phyloP scores from a whole-genome alignment of 257 asterid genomes.

The Euphrasia confusa region DNA sequence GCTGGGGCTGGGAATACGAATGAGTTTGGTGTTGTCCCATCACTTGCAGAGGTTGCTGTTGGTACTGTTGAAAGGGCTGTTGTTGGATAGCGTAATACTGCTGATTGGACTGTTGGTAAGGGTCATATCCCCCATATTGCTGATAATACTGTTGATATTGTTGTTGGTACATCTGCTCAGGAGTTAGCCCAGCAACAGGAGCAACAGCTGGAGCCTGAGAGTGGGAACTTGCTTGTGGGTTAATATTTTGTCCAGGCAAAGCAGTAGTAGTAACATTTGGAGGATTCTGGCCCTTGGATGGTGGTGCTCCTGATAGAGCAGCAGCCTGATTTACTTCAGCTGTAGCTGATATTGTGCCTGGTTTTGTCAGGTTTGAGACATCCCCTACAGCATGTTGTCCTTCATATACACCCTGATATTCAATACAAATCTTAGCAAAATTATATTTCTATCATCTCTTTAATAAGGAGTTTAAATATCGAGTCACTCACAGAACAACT shows the following conservation, averaged over 20 bases:
- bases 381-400: slow-evolving; percentile 51
- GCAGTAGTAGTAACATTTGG: slow-evolving; percentile 41
- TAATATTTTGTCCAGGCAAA: slow-evolving; percentile 51
- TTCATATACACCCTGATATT: slow-evolving; percentile 63
- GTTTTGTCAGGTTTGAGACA: slow-evolving; percentile 32
- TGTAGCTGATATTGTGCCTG: slow-evolving; percentile 40
- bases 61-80: slow-evolving; percentile 52
- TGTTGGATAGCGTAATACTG: slow-evolving; percentile 63
- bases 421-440: slow-evolving; percentile 6
- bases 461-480: slow-evolving; percentile 3
- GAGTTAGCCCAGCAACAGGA: slow-evolving; percentile 44
- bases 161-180: slow-evolving; percentile 82
- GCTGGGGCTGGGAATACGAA: slow-evolving; percentile 33
- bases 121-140: slow-evolving; percentile 69
- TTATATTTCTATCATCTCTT: slow-evolving; percentile 8
- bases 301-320: slow-evolving; percentile 43
- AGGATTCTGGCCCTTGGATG: slow-evolving; percentile 48
- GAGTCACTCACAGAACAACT: slow-evolving; percentile 69
- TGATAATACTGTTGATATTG: slow-evolving; percentile 90
- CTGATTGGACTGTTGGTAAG: slow-evolving; percentile 60
- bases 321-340: slow-evolving; percentile 37
- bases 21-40: slow-evolving; percentile 59
- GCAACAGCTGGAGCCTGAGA: slow-evolving; percentile 46
- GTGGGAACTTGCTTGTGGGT: slow-evolving; percentile 36
- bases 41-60: slow-evolving; percentile 46